Evolutionary conservation across 352 stramenopile species (phyloP), one percentile per base, ranked within the genome.

Genomic region (Phytophthora cryptogea): DNA sequence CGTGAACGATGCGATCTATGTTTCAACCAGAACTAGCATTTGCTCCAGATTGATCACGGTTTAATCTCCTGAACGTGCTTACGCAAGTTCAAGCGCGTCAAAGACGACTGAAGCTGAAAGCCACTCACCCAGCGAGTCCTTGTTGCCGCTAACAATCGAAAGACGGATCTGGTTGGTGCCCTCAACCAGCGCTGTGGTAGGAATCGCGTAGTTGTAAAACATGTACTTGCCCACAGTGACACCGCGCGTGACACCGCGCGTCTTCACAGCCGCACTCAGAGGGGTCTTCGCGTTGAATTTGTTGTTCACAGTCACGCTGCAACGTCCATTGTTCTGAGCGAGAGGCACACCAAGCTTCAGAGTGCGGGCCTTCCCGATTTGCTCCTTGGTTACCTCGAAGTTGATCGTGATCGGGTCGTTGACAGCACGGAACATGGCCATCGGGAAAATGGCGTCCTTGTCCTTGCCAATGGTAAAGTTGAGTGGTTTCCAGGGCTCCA

Each of bases 81-180:
- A 83, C 2, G 63, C 66, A 1, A 83, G 62, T 30, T 83, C 70
- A 13, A 86, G 59, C 3, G 76, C 76, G 27, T 86, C 76, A 42
- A 81, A 86, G 9, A 83, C 74, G 3, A 86, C 68, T 1, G 63
- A 70, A 2, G 76, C 71, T 43, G 66, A 66, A n/a, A 86, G 54
- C 64, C 80, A 86, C 30, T 63, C 32, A 43, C 78, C 62, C 1
- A 59, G 39, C 0, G 61, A 53, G 32, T 86, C 76, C 33, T 67
- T 71, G 26, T 66, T 76, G 11, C 76, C 76, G 27, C 76, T 86
- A 16, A 76, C 66, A 16, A 86, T 76, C 14, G 55, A 63, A 23
- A 86, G 42, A 0, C 47, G 52, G 30, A 83, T 49, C 45, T 55
- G 47, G 61, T 86, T 86, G 7, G 52, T 35, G 13, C 71, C 76